Evolutionary conservation across 2,329 filamentous ascomycete genomes (phyloP), one percentile per base, ranked within the genome.

Genomic region (Aspergillus jensenii): DNA sequence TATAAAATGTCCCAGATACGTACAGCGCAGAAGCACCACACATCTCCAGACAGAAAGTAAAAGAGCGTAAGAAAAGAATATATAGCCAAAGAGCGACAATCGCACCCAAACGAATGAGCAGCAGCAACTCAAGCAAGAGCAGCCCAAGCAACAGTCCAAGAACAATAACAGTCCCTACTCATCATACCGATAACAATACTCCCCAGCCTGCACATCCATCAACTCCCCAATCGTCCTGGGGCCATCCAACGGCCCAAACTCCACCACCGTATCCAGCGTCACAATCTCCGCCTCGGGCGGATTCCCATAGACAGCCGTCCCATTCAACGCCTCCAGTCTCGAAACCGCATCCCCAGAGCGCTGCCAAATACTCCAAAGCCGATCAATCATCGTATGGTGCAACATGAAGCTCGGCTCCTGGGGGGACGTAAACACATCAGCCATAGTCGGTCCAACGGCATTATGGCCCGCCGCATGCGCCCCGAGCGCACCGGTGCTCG

Each of bases 341-440:
- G 14, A 44, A 52, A 45, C 9, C 17, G 17, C 17, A 17, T 17
- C 39, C 58, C 49, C 21, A 14, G 23, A 19, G 2, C 39, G 8
- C 49, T 62, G 60, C 60, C 60, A 62, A 8, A 55, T 12, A 25
- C 52, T 33, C 60, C 60, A 62, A 45, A 62, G 19, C 6, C 55
- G 55, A 35, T 62, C 60, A 17, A 60, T 53, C 52, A 56, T 56
- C 6, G 37, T 55, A 56, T 62, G 60, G 35, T 62, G 60, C n/a
- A 60, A 27, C 47, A 56, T 56, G 21, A 62, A 62, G 3, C 51
- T 25, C 11, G 60, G 60, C 17, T 62, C 60, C 40, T 62, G 60
- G 23, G 55, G 52, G 7, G 48, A 52, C 15, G 58, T 25, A 54
- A 52, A 62, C n/a, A 52, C 44, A 52, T 62, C 60, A 17, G 14